A percentile compares a stretch with the other conserved stretches of the same genome.
These are phyloP conservation scores for Hericium rajendrae DNA, from an alignment of 768 basidiomycete species.

Conservation along the genomic window DNA sequence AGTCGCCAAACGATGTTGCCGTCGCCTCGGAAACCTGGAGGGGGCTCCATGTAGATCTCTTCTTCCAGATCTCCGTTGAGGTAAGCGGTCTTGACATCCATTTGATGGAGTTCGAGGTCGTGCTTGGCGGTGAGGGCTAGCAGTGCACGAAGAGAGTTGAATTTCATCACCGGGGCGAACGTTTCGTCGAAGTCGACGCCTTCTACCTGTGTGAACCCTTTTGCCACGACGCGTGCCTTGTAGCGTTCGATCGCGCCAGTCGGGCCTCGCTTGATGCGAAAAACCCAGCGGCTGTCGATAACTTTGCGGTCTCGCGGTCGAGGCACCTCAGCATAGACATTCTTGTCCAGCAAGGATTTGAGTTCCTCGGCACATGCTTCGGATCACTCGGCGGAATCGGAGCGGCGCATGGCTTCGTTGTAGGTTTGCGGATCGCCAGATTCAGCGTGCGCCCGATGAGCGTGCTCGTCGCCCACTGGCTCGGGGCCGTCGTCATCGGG, in stretches of 20 bases:
- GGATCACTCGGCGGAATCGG: background rate
- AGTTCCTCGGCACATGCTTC: background rate
- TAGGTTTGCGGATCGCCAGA: background rate
- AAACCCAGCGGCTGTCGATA: constrained; percentile 18
- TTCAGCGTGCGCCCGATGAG: background rate
- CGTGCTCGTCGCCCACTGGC: background rate
- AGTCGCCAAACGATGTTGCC: background rate
- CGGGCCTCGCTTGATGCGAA: constrained; percentile 18
- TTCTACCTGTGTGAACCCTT: constrained; percentile 31
- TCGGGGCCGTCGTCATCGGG: background rate
- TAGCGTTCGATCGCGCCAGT: constrained; percentile 18
- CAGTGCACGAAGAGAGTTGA: constrained; percentile 29
- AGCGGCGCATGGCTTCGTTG: background rate
- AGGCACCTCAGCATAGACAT: background rate
- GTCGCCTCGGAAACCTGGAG: background rate
- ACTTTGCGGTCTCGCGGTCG: background rate
- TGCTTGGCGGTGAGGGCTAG: constrained; percentile 18
- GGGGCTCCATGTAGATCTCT: background rate
- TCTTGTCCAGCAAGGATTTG: background rate
- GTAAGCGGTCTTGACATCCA: background rate
- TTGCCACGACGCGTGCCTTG: constrained; percentile 32
- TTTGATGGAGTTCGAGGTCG: background rate
- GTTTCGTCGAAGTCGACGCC: constrained; percentile 34
- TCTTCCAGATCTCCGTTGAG: background rate
- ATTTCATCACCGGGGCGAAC: constrained; percentile 29